A percentile compares a stretch with the other conserved stretches of the same genome.
phyloP scores from a whole-genome alignment of 495 filamentous ascomycete genomes.

The Penicillium atrosanguineum region DNA sequence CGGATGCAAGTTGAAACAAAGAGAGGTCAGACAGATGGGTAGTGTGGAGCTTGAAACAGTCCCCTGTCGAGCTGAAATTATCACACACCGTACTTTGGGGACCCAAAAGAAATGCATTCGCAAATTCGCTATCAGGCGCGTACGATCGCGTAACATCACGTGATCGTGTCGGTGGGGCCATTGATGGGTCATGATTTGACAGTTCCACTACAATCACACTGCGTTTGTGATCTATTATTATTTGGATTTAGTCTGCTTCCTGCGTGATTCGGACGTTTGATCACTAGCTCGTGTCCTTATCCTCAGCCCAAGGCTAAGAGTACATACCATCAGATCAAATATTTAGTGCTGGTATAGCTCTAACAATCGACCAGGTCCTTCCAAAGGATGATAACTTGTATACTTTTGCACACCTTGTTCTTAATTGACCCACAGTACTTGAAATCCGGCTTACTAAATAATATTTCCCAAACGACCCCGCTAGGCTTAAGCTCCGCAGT shows the following conservation, averaged over 20 bases:
- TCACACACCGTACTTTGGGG: not conserved
- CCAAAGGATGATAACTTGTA: too few species aligned
- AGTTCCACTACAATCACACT: not conserved
- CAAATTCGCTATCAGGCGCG: not conserved
- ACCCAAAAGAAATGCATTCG: not conserved
- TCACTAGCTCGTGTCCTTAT: too few species aligned
- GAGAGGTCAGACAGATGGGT: slow-evolving; percentile 1
- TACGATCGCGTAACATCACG: not conserved
- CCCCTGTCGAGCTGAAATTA: not conserved
- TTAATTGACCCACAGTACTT: too few species aligned
- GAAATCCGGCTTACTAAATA: too few species aligned
- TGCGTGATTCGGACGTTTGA: not conserved
- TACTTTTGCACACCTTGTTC: too few species aligned
- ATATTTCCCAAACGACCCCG: too few species aligned
- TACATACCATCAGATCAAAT: too few species aligned
- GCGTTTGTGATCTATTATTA: not conserved
- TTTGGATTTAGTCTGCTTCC: not conserved
- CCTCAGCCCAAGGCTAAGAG: too few species aligned
- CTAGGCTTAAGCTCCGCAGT: too few species aligned
- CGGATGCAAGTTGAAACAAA: slow-evolving; percentile 8
- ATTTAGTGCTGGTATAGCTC: too few species aligned
- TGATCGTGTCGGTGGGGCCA: not conserved
- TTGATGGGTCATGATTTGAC: not conserved
- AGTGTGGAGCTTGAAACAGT: not conserved
- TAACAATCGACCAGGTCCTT: too few species aligned